Conservation (phyloP, 305 asterid species). For the Ruellia speciosa region DNA sequence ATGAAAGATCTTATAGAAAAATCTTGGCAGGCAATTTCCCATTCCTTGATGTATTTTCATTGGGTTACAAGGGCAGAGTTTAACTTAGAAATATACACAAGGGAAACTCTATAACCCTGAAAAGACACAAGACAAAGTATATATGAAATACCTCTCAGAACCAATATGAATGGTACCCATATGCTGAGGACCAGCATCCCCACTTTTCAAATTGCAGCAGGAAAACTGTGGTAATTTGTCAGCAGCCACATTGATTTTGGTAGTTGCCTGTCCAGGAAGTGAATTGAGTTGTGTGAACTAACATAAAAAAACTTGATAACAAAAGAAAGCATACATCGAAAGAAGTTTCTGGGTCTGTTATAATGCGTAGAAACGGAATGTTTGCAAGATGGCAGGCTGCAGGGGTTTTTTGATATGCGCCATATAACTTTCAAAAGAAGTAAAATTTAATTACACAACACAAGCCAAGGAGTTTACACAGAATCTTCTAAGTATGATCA, state of each 20-base stretch:
- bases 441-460: no score
- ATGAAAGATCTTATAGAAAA: not conserved
- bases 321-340: slow-evolving; percentile 6
- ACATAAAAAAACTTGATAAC: slow-evolving; percentile 3
- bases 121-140: slow-evolving; percentile 3
- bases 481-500: no score
- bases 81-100: not conserved
- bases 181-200: slow-evolving; percentile 84
- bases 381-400: not conserved
- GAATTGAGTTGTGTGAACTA: slow-evolving; percentile 6
- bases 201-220: slow-evolving; percentile 56
- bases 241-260: slow-evolving; percentile 89
- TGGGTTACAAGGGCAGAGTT: not conserved
- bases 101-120: not conserved
- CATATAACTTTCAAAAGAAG: slow-evolving; percentile 1
- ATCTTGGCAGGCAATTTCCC: slow-evolving; percentile 1
- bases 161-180: slow-evolving; percentile 91
- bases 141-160: slow-evolving; percentile 58
- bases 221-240: slow-evolving; percentile 61
- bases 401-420: not conserved
- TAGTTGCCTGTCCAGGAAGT: slow-evolving; percentile 64
- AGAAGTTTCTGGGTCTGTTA: not conserved
- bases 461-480: no score
- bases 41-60: not conserved
- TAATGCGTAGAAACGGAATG: not conserved